A percentile compares a stretch with the other conserved stretches of the same genome.
phyloP scores from a whole-genome alignment of 257 asterid species.

The Solanum lignicaule region DNA sequence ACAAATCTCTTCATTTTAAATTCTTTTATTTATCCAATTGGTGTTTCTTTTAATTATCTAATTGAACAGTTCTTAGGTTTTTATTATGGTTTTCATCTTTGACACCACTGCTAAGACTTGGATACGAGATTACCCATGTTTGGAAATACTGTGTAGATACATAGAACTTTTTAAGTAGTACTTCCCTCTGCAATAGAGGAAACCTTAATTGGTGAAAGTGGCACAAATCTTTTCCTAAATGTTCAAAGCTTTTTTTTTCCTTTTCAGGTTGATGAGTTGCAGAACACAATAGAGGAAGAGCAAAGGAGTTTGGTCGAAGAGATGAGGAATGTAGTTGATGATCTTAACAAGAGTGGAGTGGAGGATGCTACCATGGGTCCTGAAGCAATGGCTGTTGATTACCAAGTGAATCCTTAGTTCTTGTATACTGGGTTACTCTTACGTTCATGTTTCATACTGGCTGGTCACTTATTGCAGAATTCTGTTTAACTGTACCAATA shows the following conservation, averaged over 20 bases:
- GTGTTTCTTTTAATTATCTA: neutral
- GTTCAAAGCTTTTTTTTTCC: neutral
- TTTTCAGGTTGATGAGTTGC: conserved; percentile 87
- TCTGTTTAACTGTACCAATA: neutral
- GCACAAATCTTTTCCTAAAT: neutral
- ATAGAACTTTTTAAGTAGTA: neutral
- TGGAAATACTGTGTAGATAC: neutral
- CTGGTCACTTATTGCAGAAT: neutral
- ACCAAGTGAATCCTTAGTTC: conserved; percentile 4
- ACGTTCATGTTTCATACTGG: neutral
- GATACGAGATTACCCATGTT: neutral
- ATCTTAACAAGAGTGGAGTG: conserved; percentile 42
- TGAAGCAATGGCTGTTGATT: conserved; percentile 79
- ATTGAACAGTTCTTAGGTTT: neutral
- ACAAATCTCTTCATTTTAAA: neutral
- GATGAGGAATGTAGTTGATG: conserved; percentile 61
- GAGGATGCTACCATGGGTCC: conserved; percentile 50
- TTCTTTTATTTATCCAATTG: neutral
- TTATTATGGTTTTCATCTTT: neutral
- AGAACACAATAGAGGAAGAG: conserved; percentile 85
- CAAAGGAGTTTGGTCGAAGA: conserved; percentile 77
- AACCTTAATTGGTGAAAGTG: neutral
- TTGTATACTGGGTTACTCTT: neutral
- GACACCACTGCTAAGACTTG: neutral
- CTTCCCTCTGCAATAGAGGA: neutral